Evolutionary conservation across 2,329 filamentous ascomycete species (phyloP).

Genomic region (Penicillium sp.): DNA sequence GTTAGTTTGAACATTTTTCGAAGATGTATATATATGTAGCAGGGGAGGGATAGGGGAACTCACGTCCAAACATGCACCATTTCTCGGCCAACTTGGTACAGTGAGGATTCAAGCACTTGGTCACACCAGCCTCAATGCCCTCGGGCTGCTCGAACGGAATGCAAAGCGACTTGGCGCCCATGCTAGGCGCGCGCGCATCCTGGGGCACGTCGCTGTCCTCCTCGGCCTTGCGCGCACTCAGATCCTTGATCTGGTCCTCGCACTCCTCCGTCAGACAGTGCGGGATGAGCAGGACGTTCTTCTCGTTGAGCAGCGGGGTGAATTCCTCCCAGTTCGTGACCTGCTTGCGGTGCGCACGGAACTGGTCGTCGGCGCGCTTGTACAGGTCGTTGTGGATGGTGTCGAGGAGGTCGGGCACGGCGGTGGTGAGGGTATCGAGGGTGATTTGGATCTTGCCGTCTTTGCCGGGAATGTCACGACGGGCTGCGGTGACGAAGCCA

Average conservation of each 20-base stretch:
- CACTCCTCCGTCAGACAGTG: slow-evolving; percentile 81
- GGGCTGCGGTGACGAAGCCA: slow-evolving; percentile 76
- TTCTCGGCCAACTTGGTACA: slow-evolving; percentile 72
- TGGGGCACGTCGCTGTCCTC: slow-evolving; percentile 62
- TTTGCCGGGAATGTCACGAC: slow-evolving; percentile 68
- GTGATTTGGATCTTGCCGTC: slow-evolving; percentile 75
- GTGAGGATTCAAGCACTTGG: slow-evolving; percentile 87
- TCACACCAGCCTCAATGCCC: slow-evolving; percentile 72
- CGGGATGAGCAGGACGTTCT: slow-evolving; percentile 90
- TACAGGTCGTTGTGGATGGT: slow-evolving; percentile 84
- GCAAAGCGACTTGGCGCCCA: slow-evolving; percentile 73
- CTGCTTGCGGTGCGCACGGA: slow-evolving; percentile 73
- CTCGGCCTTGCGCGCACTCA: slow-evolving; percentile 69
- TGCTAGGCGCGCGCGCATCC: slow-evolving; percentile 69
- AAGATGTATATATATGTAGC: background rate
- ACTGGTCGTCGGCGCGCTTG: slow-evolving; percentile 70
- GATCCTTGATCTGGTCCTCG: slow-evolving; percentile 91
- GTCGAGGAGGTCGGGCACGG: slow-evolving; percentile 77
- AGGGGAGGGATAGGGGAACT: slow-evolving; percentile 17
- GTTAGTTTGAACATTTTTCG: background rate
- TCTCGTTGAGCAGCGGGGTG: slow-evolving; percentile 79
- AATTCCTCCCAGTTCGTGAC: slow-evolving; percentile 89
- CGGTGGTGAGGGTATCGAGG: slow-evolving; percentile 67
- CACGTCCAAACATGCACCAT: slow-evolving; percentile 90
- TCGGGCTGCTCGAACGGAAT: slow-evolving; percentile 84